Base-by-base conservation (phyloP, 257 asterid species). In the Scutellaria baicalensis region DNA sequence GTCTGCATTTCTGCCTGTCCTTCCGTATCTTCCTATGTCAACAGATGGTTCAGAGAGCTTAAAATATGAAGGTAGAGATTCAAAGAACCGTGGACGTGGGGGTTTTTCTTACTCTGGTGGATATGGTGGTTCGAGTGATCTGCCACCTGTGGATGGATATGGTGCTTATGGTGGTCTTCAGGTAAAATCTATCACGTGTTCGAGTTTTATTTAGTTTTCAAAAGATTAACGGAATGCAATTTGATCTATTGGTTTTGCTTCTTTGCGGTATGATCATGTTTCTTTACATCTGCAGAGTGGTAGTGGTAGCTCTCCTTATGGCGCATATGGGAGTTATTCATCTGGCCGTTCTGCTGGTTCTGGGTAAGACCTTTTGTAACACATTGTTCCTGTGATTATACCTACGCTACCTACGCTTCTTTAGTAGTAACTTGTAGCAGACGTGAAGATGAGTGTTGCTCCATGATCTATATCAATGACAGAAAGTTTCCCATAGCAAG, bases 21-120 rank as follows among this genome's bases (percentile, higher is more conserved):
- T 90, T 48, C 97, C 96, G 5, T 90, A 90, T 80, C 78, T 93
- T 68, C 97, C 95, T 2, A 74, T 90, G 93, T 58, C 98, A 54
- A 36, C 83, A 52, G 94, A 86, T 65, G 84, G 79, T 70, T 18
- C 95, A 57, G 97, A 92, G 50, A 76, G 75, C 68, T 54, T 85
- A 60, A 84, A 84, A 62, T 85, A 88, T 79, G 97, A 90, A 50
- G 83, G 82, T 68, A 80, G 93, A 72, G 97, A 93, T 80, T 6
- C 89, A 6, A 86, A 79, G 74, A 79, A 76, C 77, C 96, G 86
- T 78, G 90, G 86, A 23, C 96, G 86, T 67, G 93, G 92, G 13
- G 70, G 76, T 40, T 84, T 86, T 71, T 81, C 93, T 74, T 87
- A 86, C 81, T 84, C 92, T 40, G 79, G 83, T 78, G 94, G 89